phyloP scores from a whole-genome alignment of 257 asterid genomes.

The Lycium barbarum region DNA sequence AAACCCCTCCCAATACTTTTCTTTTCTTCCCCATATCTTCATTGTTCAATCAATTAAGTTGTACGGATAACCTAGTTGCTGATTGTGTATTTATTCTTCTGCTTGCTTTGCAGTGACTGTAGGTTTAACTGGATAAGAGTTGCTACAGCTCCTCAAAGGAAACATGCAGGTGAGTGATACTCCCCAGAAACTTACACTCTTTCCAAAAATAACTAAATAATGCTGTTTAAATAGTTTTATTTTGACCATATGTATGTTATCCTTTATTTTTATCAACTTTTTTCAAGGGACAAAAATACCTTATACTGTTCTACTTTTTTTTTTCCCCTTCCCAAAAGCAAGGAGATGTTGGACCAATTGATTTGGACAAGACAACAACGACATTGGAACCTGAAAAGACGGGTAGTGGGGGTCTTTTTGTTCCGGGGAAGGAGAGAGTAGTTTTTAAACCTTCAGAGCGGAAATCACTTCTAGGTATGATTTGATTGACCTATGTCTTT shows the following conservation, averaged over 20 bases:
- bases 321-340: constrained; percentile 35
- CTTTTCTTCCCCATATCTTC: no score
- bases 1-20: no score
- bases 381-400: constrained; percentile 71
- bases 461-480: constrained; percentile 77
- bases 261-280: neutral
- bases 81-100: neutral
- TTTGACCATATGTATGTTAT: neutral
- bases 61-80: neutral
- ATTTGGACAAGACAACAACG: constrained; percentile 53
- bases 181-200: neutral
- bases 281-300: neutral
- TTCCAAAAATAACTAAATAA: neutral
- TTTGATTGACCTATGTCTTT: constrained; percentile 8
- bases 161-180: constrained; percentile 36
- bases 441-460: constrained; percentile 66
- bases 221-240: neutral
- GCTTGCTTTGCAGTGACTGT: neutral
- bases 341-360: constrained; percentile 42
- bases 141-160: neutral
- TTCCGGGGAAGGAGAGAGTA: constrained; percentile 71
- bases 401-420: constrained; percentile 62
- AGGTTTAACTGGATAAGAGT: neutral
- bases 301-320: neutral
- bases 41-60: no score